Conservation (phyloP, 2,329 filamentous ascomycete genomes). For the Pseudogymnoascus sp. region DNA sequence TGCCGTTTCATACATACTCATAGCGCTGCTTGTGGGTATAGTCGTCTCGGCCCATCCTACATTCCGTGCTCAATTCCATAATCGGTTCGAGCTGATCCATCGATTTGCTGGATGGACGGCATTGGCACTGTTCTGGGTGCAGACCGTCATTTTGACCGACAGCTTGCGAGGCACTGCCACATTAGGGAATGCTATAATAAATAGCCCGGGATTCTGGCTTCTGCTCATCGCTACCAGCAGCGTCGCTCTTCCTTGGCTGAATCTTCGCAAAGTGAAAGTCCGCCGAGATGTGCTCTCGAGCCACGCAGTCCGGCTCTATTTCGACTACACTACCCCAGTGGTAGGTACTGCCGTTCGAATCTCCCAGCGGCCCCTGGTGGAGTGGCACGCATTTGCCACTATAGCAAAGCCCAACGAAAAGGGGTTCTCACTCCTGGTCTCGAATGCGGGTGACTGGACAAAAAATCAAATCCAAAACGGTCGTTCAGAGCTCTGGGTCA, state of each 20-base stretch:
- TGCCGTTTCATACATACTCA: conserved; percentile 51
- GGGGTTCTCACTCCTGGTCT: conserved; percentile 63
- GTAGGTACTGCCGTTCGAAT: conserved; percentile 53
- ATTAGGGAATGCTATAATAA: conserved; percentile 32
- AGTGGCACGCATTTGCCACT: conserved; percentile 72
- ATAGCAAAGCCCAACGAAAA: conserved; percentile 52
- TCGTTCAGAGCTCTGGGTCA: conserved; percentile 58
- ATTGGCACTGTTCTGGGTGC: conserved; percentile 58
- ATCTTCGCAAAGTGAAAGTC: conserved; percentile 61
- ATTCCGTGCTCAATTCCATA: conserved; percentile 56
- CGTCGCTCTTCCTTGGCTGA: conserved; percentile 66
- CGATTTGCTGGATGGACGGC: conserved; percentile 67
- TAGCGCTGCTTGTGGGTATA: conserved; percentile 51
- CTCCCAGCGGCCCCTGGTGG: conserved; percentile 54
- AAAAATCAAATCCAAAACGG: conserved; percentile 52
- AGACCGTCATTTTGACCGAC: conserved; percentile 49
- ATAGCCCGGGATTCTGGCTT: conserved; percentile 58
- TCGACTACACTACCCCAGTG: conserved; percentile 54
- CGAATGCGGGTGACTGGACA: conserved; percentile 72
- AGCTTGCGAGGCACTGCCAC: conserved; percentile 30
- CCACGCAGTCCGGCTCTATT: conserved; percentile 66
- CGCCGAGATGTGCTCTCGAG: conserved; percentile 59
- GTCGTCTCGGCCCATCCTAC: conserved; percentile 56
- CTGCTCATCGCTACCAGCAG: conserved; percentile 56
- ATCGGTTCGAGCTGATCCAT: conserved; percentile 64